Evolutionary conservation across 75 land plant genomes (phyloP), one percentile per base, ranked within the genome.

Genomic region (Adiantum capillusveneris): DNA sequence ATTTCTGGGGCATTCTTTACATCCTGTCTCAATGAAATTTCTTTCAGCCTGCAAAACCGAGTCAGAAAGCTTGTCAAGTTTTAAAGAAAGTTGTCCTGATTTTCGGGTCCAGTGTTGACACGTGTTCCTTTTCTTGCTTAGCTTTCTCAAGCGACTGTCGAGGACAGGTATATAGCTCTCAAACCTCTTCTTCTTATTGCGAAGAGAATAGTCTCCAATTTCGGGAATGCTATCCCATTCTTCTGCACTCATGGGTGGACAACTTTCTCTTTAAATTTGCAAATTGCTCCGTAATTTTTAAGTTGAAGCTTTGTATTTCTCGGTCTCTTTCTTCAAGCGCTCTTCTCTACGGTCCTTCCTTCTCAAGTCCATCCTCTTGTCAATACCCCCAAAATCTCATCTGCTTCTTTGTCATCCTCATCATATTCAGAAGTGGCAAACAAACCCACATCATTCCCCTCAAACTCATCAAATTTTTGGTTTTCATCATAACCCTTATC

Each of bases 401-500:
- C 98, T 0, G 95, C 95, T 71, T 93, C 95, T 65, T 88, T 93
- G 29, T 93, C 98, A 29, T 93, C 98, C 57, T 93, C 95, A 53
- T 93, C 98, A 50, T 94, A 94, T 68, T 94, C 90, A 1, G 78
- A 84, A 0, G 96, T 81, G 0, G 98, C 90, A 58, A 94, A 89
- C 56, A 94, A 65, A 0, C 98, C 96, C 11, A 88, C 96, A 62
- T 88, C 98, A 29, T 94, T 94, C 1, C 91, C 98, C 34, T 89
- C 96, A 46, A 89, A 94, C 67, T 94, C 98, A 63, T 88, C 95
- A 56, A 94, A 94, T 70, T 94, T 94, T 80, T 89, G 96, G 49
- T 94, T 94, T 74, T 94, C 98, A 65, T 94, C 98, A 46, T 89
- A 89, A 1, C 90, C 98, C 62, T 89, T 89, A 48, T 94, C 98